These are phyloP conservation scores for Avena insularis DNA, from an alignment of 176 grass and related monocot genomes.

Conservation along the genomic window DNA sequence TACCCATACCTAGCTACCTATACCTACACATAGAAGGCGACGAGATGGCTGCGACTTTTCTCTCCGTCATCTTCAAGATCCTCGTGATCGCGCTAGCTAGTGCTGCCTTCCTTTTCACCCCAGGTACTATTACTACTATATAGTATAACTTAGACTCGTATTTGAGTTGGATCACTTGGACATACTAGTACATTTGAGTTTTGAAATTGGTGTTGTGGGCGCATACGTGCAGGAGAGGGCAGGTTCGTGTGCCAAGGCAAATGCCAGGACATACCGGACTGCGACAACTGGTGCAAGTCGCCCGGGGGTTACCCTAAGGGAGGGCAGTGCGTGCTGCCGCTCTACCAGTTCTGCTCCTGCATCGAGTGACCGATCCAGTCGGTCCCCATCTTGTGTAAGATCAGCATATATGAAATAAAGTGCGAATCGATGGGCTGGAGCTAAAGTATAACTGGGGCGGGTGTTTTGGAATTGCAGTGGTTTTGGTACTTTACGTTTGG, in stretches of 20 bases:
- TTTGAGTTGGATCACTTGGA: background rate
- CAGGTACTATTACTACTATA: background rate
- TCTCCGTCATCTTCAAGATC: background rate
- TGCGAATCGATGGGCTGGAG: background rate
- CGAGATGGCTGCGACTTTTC: background rate
- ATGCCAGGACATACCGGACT: slow-evolving; percentile 47
- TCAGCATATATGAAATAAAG: background rate
- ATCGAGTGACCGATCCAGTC: background rate
- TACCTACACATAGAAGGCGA: too few species aligned
- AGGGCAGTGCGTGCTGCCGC: slow-evolving; percentile 42
- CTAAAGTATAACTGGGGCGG: background rate
- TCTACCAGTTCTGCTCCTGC: slow-evolving; percentile 53
- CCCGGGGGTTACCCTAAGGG: slow-evolving; percentile 32
- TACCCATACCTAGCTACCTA: background rate
- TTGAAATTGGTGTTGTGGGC: background rate
- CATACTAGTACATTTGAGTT: background rate
- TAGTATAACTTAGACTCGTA: background rate
- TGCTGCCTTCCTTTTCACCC: background rate
- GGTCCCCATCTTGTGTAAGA: background rate
- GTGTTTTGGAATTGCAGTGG: too few species aligned
- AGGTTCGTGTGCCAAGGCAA: slow-evolving; percentile 35
- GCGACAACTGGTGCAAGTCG: slow-evolving; percentile 16
- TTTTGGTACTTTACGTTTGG: too few species aligned
- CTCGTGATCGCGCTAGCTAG: background rate
- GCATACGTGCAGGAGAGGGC: slow-evolving; percentile 1